These are phyloP conservation scores for Pyrenochaeta sp. DNA, from an alignment of 2,329 filamentous ascomycete species.

Conservation along the genomic window DNA sequence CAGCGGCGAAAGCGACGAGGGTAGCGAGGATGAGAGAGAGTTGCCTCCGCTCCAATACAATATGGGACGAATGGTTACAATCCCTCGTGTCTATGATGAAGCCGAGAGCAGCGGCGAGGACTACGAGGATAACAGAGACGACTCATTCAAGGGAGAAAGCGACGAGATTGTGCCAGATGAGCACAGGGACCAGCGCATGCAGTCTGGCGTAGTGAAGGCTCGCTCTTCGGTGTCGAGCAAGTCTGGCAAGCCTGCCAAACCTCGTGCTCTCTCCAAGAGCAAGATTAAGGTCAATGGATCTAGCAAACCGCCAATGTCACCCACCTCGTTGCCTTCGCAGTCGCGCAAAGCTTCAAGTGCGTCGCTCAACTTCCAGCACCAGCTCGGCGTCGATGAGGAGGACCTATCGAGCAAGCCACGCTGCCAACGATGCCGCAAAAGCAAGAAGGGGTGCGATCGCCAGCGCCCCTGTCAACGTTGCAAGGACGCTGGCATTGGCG, in stretches of 20 bases:
- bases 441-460: conserved; percentile 98
- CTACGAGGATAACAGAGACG: conserved; percentile 62
- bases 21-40: conserved; percentile 66
- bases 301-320: conserved; percentile 59
- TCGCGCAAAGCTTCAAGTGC: conserved; percentile 78
- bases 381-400: conserved; percentile 76
- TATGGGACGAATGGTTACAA: conserved; percentile 28
- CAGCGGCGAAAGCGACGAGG: conserved; percentile 73
- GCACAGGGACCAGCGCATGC: conserved; percentile 52
- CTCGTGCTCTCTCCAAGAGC: conserved; percentile 59
- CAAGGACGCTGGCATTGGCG: conserved; percentile 91
- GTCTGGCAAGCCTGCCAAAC: conserved; percentile 50
- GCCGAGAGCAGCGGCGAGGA: conserved; percentile 68
- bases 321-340: conserved; percentile 70
- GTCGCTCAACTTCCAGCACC: conserved; percentile 71
- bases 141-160: conserved; percentile 63
- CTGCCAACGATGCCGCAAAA: conserved; percentile 98
- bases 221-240: conserved; percentile 52
- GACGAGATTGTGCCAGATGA: conserved; percentile 56
- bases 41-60: conserved; percentile 49
- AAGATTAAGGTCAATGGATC: conserved; percentile 56
- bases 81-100: conserved; percentile 57
- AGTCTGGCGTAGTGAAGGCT: conserved; percentile 47
- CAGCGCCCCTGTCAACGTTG: conserved; percentile 95
- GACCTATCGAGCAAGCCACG: conserved; percentile 94